Base-by-base conservation (phyloP, 176 grass and related monocot genomes). In the Ampelocalamus luodianensis region DNA sequence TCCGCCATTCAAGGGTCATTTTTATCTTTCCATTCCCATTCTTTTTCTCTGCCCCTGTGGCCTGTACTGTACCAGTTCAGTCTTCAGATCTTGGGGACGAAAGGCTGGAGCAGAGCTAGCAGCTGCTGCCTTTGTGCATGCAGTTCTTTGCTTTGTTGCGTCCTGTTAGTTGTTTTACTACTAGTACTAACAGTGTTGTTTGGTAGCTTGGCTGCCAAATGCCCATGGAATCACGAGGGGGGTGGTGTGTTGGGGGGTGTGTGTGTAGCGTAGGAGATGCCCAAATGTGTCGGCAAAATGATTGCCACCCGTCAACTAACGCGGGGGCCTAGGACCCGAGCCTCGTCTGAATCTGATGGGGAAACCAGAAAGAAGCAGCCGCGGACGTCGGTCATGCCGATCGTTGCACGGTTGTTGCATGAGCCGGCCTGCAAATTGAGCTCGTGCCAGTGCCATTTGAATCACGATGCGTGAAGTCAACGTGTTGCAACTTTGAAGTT, bases 241-340 rank as follows among this genome's bases (percentile, higher is more conserved):
- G 43, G 3, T 60, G 64, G 3, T 17, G 36, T 38, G 5, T 58
- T 22, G 32, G 43, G 3, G 49, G 64, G 3, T 17, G 36, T 38
- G 5, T 58, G 71, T 32, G 49, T 90, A 73, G 51, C 75, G 85
- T 64, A 80, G 80, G 74, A 80, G 80, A 39, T 48, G 75, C 76
- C 89, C 80, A 75, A 70, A 54, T 44, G 81, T 71, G 81, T 87
- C 89, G 81, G 81, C 55, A 79, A 74, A 53, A 87, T 90, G 85
- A 91, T 91, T 64, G 89, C 76, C 85, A 64, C 89, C n/a, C 18
- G 69, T 91, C 89, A 87, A 80, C 89, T 45, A 76, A 80, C 84
- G 80, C 60, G 0, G 1, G 29, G 29, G 1, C 1, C 1, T 14
- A 36, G 85, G 60, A 67, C 78, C 77, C 60, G 59, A 65, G 23